phyloP scores from a whole-genome alignment of 225 moss, liverwort and hornwort species.

The Marchantia paleacea region DNA sequence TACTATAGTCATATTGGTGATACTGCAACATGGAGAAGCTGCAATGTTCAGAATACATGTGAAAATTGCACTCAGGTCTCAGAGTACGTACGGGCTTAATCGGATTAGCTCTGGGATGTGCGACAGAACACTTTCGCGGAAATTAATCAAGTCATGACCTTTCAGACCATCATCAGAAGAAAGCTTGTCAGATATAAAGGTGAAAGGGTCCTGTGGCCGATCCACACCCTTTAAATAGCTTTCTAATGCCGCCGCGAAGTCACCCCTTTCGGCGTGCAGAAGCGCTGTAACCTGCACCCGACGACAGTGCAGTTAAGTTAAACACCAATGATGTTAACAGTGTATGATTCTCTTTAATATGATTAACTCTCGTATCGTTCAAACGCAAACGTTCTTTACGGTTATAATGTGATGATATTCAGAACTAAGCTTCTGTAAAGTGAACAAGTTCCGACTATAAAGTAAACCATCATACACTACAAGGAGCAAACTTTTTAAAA shows the following conservation, averaged over 20 bases:
- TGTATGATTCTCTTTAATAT: too few relatives aligned
- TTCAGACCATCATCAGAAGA: slow-evolving; percentile 55
- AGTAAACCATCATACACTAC: too few relatives aligned
- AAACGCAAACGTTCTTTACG: too few relatives aligned
- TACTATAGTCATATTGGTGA: not conserved
- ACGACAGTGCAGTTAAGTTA: not conserved
- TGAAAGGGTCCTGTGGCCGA: slow-evolving; percentile 67
- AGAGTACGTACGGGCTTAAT: slow-evolving; percentile 56
- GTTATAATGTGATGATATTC: too few relatives aligned
- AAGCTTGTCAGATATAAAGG: slow-evolving; percentile 70
- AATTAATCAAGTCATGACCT: slow-evolving; percentile 43
- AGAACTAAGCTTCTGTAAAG: too few relatives aligned
- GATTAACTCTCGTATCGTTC: too few relatives aligned
- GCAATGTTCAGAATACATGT: too few relatives aligned
- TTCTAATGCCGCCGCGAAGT: slow-evolving; percentile 74
- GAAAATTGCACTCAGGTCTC: not conserved
- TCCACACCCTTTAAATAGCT: slow-evolving; percentile 68
- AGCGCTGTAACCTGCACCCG: slow-evolving; percentile 69
- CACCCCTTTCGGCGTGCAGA: slow-evolving; percentile 60
- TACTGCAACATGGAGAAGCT: not conserved
- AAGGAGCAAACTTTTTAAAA: not conserved
- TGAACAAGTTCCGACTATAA: too few relatives aligned
- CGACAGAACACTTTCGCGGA: slow-evolving; percentile 63
- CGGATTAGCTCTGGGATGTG: slow-evolving; percentile 74
- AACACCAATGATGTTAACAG: too few relatives aligned